Percentiles rank a stretch among this genome's conserved stretches.
Conservation (phyloP, 2,329 filamentous ascomycete species). For the Verticillium nubilum region DNA sequence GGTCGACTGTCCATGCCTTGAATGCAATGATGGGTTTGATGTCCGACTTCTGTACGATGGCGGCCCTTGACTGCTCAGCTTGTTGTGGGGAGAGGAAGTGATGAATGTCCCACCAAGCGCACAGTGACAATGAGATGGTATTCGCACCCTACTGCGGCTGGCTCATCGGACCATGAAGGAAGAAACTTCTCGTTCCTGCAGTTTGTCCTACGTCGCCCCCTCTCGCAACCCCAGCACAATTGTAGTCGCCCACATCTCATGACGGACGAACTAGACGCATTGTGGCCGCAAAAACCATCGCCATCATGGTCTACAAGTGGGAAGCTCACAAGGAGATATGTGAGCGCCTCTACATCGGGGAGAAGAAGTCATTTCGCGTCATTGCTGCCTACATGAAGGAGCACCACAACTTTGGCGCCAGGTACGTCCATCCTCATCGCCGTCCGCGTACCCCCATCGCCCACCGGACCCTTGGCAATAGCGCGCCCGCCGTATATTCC, state of each 20-base stretch:
- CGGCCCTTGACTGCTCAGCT: too few species aligned
- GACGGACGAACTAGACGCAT: background rate
- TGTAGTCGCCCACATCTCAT: background rate
- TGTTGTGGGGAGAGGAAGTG: too few species aligned
- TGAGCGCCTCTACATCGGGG: constrained; percentile 66
- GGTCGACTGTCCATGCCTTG: too few species aligned
- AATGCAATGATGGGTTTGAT: too few species aligned
- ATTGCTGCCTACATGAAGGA: constrained; percentile 67
- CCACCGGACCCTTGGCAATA: background rate
- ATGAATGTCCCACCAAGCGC: background rate
- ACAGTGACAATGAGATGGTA: background rate
- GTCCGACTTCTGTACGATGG: too few species aligned
- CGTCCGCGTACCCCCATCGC: background rate
- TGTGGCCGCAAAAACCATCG: background rate
- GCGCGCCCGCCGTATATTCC: constrained; percentile 1
- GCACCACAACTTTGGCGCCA: constrained; percentile 63
- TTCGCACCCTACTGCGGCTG: constrained; percentile 9
- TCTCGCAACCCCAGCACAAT: background rate
- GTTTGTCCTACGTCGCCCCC: background rate
- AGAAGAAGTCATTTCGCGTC: constrained; percentile 67
- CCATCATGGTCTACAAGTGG: constrained; percentile 42
- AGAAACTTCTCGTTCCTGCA: background rate
- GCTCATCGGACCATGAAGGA: constrained; percentile 10
- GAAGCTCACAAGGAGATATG: constrained; percentile 35
- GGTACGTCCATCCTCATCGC: constrained; percentile 33